phyloP scores from a whole-genome alignment of 2,329 filamentous ascomycete species.

The Pseudonectria foliicola region DNA sequence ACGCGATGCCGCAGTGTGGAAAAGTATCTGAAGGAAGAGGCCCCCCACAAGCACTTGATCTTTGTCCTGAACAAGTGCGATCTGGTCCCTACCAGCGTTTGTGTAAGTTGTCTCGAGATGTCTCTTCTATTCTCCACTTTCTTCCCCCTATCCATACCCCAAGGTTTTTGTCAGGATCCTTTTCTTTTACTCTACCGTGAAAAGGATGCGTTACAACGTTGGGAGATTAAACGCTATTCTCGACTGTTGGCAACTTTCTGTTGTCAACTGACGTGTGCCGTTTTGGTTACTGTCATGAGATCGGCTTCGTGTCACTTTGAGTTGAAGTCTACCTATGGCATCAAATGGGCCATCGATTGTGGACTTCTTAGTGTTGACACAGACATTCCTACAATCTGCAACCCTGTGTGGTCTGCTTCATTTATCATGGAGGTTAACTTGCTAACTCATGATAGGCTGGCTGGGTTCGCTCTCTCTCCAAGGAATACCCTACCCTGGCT shows the following conservation, averaged over 20 bases:
- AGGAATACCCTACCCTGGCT: constrained; percentile 86
- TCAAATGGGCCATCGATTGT: constrained; percentile 52
- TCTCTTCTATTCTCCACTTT: constrained; percentile 13
- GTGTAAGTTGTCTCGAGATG: constrained; percentile 61
- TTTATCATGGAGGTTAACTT: constrained; percentile 12
- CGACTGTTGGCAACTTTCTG: constrained; percentile 28
- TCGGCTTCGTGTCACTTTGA: constrained; percentile 79
- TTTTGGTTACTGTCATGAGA: constrained; percentile 81
- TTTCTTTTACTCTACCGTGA: constrained; percentile 62
- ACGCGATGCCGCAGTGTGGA: constrained; percentile 74
- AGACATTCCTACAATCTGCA: constrained; percentile 47
- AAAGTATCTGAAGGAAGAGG: constrained; percentile 89
- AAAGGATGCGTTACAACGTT: constrained; percentile 97
- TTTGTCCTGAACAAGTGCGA: constrained; percentile 50
- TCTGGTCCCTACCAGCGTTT: constrained; percentile 83
- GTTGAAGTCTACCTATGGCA: constrained; percentile 81
- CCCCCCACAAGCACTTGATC: constrained; percentile 85
- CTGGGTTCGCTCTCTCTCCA: constrained; percentile 85
- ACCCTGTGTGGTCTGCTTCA: constrained; percentile 4
- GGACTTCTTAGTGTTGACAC: constrained; percentile 99
- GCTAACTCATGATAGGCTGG: constrained; percentile 56
- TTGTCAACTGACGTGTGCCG: constrained; percentile 66
- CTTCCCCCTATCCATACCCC: constrained; percentile 40
- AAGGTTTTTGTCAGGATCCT: constrained; percentile 83
- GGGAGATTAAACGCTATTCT: constrained; percentile 71